A percentile compares a stretch with the other conserved stretches of the same genome.
Evolutionary conservation across 176 grass and related monocot genomes (phyloP).

Genomic region (Phoenix roebelenii): DNA sequence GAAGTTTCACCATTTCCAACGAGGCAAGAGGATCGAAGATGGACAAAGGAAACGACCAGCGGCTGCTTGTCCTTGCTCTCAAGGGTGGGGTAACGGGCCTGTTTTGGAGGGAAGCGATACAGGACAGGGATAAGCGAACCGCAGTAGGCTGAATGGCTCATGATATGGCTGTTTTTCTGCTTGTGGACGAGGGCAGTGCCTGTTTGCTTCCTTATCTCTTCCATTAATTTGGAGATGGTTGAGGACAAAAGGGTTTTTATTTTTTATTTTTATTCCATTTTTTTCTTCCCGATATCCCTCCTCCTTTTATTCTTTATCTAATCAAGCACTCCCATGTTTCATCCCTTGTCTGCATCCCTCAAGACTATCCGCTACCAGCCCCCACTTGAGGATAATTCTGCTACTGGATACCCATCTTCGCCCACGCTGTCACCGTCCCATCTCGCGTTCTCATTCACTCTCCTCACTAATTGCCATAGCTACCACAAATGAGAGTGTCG

Average conservation of each 20-base stretch:
- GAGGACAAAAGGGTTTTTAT: neutral
- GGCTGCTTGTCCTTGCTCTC: neutral
- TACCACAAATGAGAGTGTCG: conserved; percentile 20
- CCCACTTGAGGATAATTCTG: neutral
- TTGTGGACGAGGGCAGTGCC: conserved; percentile 11
- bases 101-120: neutral
- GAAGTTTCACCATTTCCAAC: conserved; percentile 16
- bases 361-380: neutral
- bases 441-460: too few relatives aligned
- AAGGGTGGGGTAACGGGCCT: neutral
- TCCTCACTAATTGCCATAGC: neutral
- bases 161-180: conserved; percentile 17
- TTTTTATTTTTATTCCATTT: neutral
- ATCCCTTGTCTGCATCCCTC: neutral
- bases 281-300: neutral
- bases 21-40: neutral
- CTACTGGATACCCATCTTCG: conserved; percentile 7
- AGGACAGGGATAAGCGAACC: conserved; percentile 12
- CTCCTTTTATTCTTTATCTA: neutral
- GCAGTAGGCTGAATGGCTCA: conserved; percentile 17
- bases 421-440: conserved; percentile 18
- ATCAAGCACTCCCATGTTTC: neutral
- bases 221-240: conserved; percentile 3
- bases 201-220: neutral
- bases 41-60: conserved; percentile 11